Base-by-base conservation (phyloP, 371 early-diverging fungal genomes). In the Neoconidiobolus thromboides region DNA sequence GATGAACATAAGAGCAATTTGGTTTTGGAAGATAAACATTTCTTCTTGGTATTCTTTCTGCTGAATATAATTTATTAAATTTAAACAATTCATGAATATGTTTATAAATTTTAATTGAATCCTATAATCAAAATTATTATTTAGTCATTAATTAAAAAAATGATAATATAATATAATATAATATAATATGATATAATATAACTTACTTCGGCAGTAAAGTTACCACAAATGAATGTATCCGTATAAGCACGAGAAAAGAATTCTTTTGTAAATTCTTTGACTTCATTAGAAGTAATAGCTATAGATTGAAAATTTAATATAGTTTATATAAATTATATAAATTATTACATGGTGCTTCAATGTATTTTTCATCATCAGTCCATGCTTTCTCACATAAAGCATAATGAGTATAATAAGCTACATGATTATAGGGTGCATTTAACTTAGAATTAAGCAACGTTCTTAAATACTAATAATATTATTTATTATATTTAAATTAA, bases 221-320 rank as follows among this genome's bases (percentile, higher is more conserved):
- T 96, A 43, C 96, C 96, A 61, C 83, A 82, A 2, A 86, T 83
- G 2, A 93, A 76, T 6, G 83, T 82, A 68, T 89, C 88, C 2
- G 87, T 64, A 61, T 83, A 78, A 44, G 40, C 43, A 7, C 57
- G 36, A 6, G 57, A 5, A 7, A 57, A 43, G 43, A 43, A 57
- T 39, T 73, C 66, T 6, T 83, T 82, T 62, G 80, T 77, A 62
- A 89, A 91, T 6, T 67, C 67, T 65, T 79, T 71, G n/a, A 95
- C 76, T 58, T 85, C 85, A 40, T 78, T 76, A 10, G 77, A 69
- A 0, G 80, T 83, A 26, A 94, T 71, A 52, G 71, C 68, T 43
- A 49, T 14, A 14, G 5, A 14, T 12, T 14, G 4, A 49, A 49
- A 49, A 14, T 5, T 49, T 12, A 26, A 26, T 26, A 26, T 26